Evolutionary conservation across 192 early-diverging fungal genomes (phyloP).

Genomic region (Diversispora eburnea): DNA sequence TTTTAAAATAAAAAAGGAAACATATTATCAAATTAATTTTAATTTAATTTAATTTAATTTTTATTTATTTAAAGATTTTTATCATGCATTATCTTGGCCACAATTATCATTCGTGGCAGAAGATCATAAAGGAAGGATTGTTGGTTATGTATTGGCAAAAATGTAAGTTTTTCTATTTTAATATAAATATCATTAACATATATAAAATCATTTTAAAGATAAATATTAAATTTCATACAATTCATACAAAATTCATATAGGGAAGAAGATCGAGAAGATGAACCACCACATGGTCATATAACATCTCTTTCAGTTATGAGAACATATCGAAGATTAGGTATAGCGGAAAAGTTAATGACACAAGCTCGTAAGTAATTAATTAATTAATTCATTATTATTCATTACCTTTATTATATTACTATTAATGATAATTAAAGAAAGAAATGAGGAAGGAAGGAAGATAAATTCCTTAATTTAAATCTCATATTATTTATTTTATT

Average conservation of each 20-base stretch:
- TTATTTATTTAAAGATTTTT: constrained; percentile 53
- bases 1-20: too few species aligned
- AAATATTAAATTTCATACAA: too few species aligned
- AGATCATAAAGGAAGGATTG: constrained; percentile 84
- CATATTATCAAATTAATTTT: too few species aligned
- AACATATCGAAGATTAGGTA: constrained; percentile 88
- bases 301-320: constrained; percentile 96
- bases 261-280: constrained; percentile 76
- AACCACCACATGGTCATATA: constrained; percentile 88
- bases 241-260: constrained; percentile 39
- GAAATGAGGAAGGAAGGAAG: too few species aligned
- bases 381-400: not conserved
- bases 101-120: constrained; percentile 94
- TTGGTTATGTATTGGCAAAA: constrained; percentile 97
- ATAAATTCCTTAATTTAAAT: not conserved
- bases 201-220: not conserved
- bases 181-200: not conserved
- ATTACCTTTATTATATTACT: not conserved
- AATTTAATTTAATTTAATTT: not conserved
- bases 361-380: constrained; percentile 68
- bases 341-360: constrained; percentile 97
- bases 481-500: not conserved
- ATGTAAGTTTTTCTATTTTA: constrained; percentile 56
- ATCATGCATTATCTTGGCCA: constrained; percentile 82
- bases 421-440: too few species aligned